Base-by-base conservation (phyloP, 2,329 filamentous ascomycete species). In the Trichoderma koningiopsis region DNA sequence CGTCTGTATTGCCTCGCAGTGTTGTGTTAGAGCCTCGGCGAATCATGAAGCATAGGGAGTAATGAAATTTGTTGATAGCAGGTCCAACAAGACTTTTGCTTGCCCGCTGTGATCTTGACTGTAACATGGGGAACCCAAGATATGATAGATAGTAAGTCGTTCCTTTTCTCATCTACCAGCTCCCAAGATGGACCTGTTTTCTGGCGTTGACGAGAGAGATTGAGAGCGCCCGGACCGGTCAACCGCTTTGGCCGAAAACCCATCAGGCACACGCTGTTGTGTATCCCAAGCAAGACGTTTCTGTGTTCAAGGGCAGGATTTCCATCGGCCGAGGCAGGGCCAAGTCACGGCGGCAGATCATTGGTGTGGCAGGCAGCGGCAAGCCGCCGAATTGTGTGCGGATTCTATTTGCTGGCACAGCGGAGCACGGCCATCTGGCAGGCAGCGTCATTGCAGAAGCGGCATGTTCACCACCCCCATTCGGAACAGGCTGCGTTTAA, bases 381-480 rank as follows among this genome's bases (percentile, higher is more conserved):
- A 60, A 56, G 31, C 52, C 52, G 14, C 31, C 61, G 55, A 10
- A 53, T 43, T 52, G 55, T 60, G 64, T 60, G 55, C 22, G 29
- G 29, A 29, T 59, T 68, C 56, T 35, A 59, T 59, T 68, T 47
- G 64, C 55, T 40, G 64, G 57, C 31, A 33, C 55, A 60, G 56
- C 67, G 67, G 67, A 61, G 67, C 35, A 47, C 37, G 33, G 37
- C 63, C 53, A 43, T 55, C 31, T 35, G 31, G 55, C 49, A 40
- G 64, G 56, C 59, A 60, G 64, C 64, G 64, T 49, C 29, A 60
- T 29, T 37, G 52, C 47, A 22, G 29, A 70, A 49, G 68, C 62
- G 64, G 68, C 68, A 53, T 68, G 58, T 61, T 35, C 47, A 67
- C 22, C 68, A 60, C 63, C 68, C 57, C 43, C 31, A 66, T 68